Percentiles rank a stretch among this genome's conserved stretches.
Evolutionary conservation across 257 asterid species (phyloP).

Genomic region (Solanum piurae): DNA sequence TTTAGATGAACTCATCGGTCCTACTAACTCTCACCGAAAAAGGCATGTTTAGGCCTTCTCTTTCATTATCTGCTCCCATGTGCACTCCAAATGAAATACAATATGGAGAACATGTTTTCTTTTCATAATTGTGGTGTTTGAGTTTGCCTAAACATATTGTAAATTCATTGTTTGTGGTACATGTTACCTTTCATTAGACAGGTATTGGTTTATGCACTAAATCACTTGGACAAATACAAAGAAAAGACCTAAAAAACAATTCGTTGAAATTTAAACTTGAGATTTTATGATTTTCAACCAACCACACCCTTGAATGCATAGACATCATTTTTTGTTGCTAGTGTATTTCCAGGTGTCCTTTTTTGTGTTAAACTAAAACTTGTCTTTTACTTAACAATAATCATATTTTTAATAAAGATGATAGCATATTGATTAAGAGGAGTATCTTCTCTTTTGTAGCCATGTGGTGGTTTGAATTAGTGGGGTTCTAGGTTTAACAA

Average conservation of each 20-base stretch:
- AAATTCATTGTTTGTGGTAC: neutral
- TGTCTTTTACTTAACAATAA: neutral
- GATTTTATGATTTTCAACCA: neutral
- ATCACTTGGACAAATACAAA: neutral
- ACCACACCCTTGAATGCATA: neutral
- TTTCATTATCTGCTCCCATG: neutral
- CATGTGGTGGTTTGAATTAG: neutral
- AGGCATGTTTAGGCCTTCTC: neutral
- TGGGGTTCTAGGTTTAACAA: neutral
- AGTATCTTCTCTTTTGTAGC: neutral
- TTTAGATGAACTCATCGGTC: no score
- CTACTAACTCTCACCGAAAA: no score
- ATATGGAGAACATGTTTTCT: neutral
- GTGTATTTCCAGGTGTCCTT: neutral
- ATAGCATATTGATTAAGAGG: neutral
- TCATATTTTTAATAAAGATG: neutral
- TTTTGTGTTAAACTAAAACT: neutral
- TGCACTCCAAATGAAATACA: neutral
- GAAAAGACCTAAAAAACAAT: no score
- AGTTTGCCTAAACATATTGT: accelerated
- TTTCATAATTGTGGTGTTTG: neutral
- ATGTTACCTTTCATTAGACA: neutral
- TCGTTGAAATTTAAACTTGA: neutral
- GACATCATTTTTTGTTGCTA: neutral
- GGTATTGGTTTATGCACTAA: neutral